These are phyloP conservation scores for Leccinum uliginosum DNA, from an alignment of 768 basidiomycete genomes.

Conservation along the genomic window DNA sequence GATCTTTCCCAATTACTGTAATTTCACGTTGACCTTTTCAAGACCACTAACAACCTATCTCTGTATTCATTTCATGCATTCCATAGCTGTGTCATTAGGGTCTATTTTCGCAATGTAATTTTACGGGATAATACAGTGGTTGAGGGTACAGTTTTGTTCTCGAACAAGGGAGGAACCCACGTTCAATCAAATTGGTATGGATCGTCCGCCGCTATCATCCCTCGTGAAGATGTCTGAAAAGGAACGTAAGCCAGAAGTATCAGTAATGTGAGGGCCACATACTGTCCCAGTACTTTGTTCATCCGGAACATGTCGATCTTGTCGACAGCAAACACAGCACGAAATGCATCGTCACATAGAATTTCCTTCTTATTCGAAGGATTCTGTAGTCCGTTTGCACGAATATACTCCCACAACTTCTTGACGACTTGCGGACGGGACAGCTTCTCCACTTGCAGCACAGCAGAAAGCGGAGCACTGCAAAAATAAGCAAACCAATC, in stretches of 20 bases:
- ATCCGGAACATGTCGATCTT: conserved; percentile 92
- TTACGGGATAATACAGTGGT: conserved; percentile 7
- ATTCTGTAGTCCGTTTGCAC: conserved; percentile 76
- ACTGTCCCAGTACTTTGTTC: conserved; percentile 89
- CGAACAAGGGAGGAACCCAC: neutral
- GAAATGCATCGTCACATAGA: conserved; percentile 69
- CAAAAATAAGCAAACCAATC: neutral
- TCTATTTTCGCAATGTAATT: conserved; percentile 8
- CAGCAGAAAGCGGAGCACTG: conserved; percentile 69
- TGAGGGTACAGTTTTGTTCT: conserved; percentile 8
- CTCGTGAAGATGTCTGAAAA: conserved; percentile 31
- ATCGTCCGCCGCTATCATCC: conserved; percentile 8
- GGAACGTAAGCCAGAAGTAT: neutral
- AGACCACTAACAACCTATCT: neutral
- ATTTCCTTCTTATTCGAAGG: conserved; percentile 81
- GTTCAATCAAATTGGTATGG: neutral
- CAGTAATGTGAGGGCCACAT: conserved; percentile 16
- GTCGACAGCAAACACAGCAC: conserved; percentile 73
- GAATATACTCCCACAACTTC: conserved; percentile 87
- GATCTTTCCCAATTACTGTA: no score
- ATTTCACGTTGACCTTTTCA: neutral
- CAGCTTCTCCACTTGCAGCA: conserved; percentile 63
- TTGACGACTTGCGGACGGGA: conserved; percentile 91
- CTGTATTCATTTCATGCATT: neutral
- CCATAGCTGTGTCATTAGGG: neutral